Base-by-base conservation (phyloP, 2,329 filamentous ascomycete species). In the Ceratocystis eucalypticola region DNA sequence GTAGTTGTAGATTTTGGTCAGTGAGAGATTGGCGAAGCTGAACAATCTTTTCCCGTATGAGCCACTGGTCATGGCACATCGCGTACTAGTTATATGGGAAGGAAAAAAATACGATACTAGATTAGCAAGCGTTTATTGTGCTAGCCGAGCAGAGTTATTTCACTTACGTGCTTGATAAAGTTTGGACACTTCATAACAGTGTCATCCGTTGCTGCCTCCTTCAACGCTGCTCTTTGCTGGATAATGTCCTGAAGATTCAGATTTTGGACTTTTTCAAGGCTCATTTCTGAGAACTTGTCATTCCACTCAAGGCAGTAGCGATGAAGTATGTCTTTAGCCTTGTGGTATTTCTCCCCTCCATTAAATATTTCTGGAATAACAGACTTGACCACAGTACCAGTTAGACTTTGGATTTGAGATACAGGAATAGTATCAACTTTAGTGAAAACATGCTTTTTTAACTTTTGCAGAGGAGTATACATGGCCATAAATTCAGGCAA, bases 1-100 rank as follows among this genome's bases (percentile, higher is more conserved):
- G 83, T 3, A 99, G 83, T 73, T 96, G 92, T 1, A 99, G 84
- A 73, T 97, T 97, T 74, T 97, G 93, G 74, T 97, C 91, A 0
- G 94, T 96, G 77, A 97, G 91, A 33, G 93, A 81, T 73, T 91
- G 88, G 69, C 92, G 90, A 68, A 99, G 80, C 69, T 92, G 86
- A 15, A 86, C 84, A 71, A 99, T 96, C 71, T 95, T 92, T 74
- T 96, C 91, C 74, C 94, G 90, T 74, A 99, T 91, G 61, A 96
- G 82, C 91, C 93, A 97, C 76, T 96, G 89, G 73, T 96, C 91
- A 73, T 99, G 91, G 72, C 92, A 89, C 89, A 96, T 95, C 69
- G 91, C 88, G 74, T 94, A 96, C 88, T 93, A 65, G 3, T 17
- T 10, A 30, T n/a, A 33, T 8, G 28, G 10, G 12, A 20, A 53